These are phyloP conservation scores for Ophiostoma australiae DNA, from an alignment of 2,329 filamentous ascomycete genomes.

Conservation along the genomic window DNA sequence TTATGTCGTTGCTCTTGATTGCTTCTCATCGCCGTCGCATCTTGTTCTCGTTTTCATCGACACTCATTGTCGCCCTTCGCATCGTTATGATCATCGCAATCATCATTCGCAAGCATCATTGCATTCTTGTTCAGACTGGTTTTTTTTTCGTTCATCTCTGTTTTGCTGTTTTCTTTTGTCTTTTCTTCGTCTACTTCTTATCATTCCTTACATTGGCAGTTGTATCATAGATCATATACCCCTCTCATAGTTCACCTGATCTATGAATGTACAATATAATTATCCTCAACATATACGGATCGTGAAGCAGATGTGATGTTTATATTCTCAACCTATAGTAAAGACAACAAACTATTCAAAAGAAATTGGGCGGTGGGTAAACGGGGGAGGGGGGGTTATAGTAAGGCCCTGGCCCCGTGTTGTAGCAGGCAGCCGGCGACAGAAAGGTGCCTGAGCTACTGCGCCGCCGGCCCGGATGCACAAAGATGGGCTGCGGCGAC, in stretches of 20 bases:
- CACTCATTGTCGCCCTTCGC: not conserved
- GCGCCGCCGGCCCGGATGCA: not conserved
- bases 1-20: not conserved
- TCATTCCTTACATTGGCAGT: not conserved
- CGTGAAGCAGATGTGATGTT: not conserved
- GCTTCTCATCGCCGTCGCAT: not conserved
- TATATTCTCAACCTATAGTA: not conserved
- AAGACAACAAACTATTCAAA: no score
- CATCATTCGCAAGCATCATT: not conserved
- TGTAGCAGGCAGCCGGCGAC: not conserved
- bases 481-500: not conserved
- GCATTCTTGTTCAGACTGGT: not conserved
- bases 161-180: conserved; percentile 1
- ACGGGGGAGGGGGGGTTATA: not conserved
- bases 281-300: not conserved
- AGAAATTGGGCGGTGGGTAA: not conserved
- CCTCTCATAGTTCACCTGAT: conserved; percentile 13
- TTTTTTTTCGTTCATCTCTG: conserved; percentile 5
- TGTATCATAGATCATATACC: conserved; percentile 18
- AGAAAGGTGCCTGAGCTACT: not conserved
- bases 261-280: conserved; percentile 15
- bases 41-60: not conserved
- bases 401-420: not conserved
- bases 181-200: conserved; percentile 11
- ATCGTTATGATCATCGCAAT: not conserved